These are phyloP conservation scores for Echinosophora koreensis DNA, from an alignment of 306 rosid species.

Conservation along the genomic window DNA sequence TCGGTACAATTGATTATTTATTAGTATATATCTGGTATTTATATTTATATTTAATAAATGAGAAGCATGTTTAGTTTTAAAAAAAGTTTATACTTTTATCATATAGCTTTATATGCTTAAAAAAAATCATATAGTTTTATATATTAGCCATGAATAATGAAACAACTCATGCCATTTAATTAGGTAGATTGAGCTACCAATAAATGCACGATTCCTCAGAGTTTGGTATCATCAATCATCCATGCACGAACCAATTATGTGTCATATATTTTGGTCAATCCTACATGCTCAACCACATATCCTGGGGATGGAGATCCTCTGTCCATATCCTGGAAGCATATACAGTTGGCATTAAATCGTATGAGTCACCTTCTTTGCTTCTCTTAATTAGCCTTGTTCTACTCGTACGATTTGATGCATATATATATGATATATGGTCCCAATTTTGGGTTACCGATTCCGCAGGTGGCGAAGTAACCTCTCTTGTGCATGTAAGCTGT, in stretches of 20 bases:
- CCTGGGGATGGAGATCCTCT: too few relatives aligned
- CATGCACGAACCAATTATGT: background rate
- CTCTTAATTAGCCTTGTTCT: background rate
- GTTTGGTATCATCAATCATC: background rate
- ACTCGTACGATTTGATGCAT: conserved; percentile 13
- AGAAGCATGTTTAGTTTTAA: too few relatives aligned
- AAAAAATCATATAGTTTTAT: too few relatives aligned
- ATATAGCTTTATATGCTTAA: too few relatives aligned
- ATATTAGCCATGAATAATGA: too few relatives aligned
- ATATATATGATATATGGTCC: too few relatives aligned
- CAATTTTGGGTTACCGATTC: conserved; percentile 11
- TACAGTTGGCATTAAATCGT: conserved; percentile 21
- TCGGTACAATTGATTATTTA: too few relatives aligned
- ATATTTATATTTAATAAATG: too few relatives aligned
- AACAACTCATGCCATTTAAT: background rate
- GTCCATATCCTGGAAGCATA: too few relatives aligned
- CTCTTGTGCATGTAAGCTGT: conserved; percentile 48
- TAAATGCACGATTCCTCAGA: background rate
- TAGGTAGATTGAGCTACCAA: background rate
- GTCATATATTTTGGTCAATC: background rate
- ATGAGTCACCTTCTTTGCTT: background rate
- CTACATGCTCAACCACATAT: background rate
- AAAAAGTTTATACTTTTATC: too few relatives aligned
- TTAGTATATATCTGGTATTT: too few relatives aligned
- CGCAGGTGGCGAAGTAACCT: conserved; percentile 36